Evolutionary conservation across 768 basidiomycete species (phyloP), one percentile per base, ranked within the genome.

Genomic region (Rhizopogon vesiculosus): DNA sequence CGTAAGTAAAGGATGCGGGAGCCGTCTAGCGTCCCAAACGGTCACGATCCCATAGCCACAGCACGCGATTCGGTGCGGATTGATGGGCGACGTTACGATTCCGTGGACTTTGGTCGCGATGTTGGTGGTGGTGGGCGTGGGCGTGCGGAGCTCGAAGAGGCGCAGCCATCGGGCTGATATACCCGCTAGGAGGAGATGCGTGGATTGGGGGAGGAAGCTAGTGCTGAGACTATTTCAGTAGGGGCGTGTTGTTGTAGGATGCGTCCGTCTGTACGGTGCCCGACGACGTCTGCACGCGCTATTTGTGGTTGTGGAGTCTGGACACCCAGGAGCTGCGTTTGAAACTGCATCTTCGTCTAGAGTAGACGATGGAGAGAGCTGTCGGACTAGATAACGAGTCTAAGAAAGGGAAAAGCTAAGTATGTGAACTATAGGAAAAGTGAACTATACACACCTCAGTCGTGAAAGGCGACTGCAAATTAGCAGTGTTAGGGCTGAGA

Each of bases 101-200:
- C 22, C 22, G 22, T 22, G 22, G 22, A 22, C 22, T 22, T 2
- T 22, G 22, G 22, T 22, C 22, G 22, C 22, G n/a, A 83, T 75
- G 39, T 74, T 76, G 57, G 75, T 72, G 4, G 74, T 72, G 2
- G 72, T 63, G 40, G 77, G 70, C 0, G 68, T 57, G 0, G 80
- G 64, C 9, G 68, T 78, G 22, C 92, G 82, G 12, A 92, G 74
- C 68, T 93, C 92, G 64, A 89, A 89, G 15, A 92, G 72, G 19
- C 89, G 83, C 5, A 93, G 73, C 81, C 83, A 89, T 35, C 89
- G 83, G 42, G 82, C 76, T 1, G 89, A 91, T 56, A 91, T 80
- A 28, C 90, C 87, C 3, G 88, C 89, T 12, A 92, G 72, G 3
- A 93, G 74, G 1, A 89, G 70, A 57, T 83, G 73, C 3, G 83